phyloP scores from a whole-genome alignment of 139 green algal genomes.

The Asterochloris sp. region DNA sequence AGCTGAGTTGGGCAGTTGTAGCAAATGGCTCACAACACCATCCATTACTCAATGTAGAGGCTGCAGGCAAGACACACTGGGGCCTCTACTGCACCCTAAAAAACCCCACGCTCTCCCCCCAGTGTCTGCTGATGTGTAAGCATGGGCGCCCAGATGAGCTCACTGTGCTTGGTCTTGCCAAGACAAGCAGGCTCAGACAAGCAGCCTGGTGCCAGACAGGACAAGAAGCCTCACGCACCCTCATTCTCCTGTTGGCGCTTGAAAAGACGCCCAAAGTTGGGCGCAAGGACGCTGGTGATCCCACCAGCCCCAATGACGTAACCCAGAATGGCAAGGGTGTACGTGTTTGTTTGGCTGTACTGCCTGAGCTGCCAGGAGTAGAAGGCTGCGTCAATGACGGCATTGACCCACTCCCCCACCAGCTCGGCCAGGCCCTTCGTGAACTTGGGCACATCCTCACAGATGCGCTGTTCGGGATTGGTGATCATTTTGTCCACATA shows the following conservation, averaged over 20 bases:
- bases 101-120: no score
- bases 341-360: constrained; percentile 63
- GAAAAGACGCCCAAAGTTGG: constrained; percentile 61
- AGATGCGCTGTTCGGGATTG: constrained; percentile 64
- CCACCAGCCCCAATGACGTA: constrained; percentile 57
- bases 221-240: background rate
- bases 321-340: constrained; percentile 58
- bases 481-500: constrained; percentile 64
- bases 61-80: no score
- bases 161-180: no score
- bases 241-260: constrained; percentile 45
- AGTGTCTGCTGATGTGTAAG: no score
- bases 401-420: constrained; percentile 39
- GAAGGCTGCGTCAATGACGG: constrained; percentile 54
- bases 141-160: no score
- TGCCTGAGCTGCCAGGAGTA: constrained; percentile 49
- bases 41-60: no score
- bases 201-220: no score
- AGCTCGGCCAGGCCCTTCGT: constrained; percentile 44
- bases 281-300: constrained; percentile 38
- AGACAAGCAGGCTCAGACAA: no score
- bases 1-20: no score
- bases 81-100: no score
- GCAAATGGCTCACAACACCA: no score
- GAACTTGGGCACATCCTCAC: constrained; percentile 69